Evolutionary conservation across 306 rosid species (phyloP).

Genomic region (Abrus pulchellus): DNA sequence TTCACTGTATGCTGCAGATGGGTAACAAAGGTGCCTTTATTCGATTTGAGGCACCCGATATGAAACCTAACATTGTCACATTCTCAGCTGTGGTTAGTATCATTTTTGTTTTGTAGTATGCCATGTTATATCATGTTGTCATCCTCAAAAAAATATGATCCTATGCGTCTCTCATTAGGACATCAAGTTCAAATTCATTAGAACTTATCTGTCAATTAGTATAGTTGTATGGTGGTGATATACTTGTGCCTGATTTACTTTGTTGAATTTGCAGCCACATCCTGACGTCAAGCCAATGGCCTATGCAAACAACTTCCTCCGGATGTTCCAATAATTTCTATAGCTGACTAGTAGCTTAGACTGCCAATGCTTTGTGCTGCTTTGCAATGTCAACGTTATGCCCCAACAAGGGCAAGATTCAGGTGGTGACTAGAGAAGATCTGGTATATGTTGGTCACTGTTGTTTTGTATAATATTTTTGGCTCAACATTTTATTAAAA

Average conservation of each 20-base stretch:
- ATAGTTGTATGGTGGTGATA: slow-evolving; percentile 5
- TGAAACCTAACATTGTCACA: slow-evolving; percentile 89
- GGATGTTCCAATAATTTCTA: slow-evolving; percentile 67
- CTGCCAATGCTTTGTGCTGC: slow-evolving; percentile 45
- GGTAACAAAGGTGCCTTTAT: slow-evolving; percentile 99
- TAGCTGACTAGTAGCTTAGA: slow-evolving; percentile 48
- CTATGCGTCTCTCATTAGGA: neutral
- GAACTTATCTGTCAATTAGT: slow-evolving; percentile 1
- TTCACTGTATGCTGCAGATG: slow-evolving; percentile 75
- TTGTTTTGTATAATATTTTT: slow-evolving; percentile 52
- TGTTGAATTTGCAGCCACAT: slow-evolving; percentile 79
- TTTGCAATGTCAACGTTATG: slow-evolving; percentile 37
- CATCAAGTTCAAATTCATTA: slow-evolving; percentile 9
- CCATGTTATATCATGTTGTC: neutral
- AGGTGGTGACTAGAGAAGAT: slow-evolving; percentile 41
- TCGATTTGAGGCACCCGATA: slow-evolving; percentile 88
- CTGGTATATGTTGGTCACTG: slow-evolving; percentile 46
- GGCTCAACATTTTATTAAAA: slow-evolving; percentile 43
- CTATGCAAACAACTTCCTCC: slow-evolving; percentile 94
- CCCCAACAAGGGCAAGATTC: slow-evolving; percentile 50
- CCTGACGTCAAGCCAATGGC: slow-evolving; percentile 99
- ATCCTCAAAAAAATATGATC: neutral
- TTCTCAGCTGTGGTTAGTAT: slow-evolving; percentile 93
- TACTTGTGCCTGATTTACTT: neutral
- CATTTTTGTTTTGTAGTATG: slow-evolving; percentile 25